phyloP scores from a whole-genome alignment of 495 filamentous ascomycete genomes.

The Penicillium waksmanii region DNA sequence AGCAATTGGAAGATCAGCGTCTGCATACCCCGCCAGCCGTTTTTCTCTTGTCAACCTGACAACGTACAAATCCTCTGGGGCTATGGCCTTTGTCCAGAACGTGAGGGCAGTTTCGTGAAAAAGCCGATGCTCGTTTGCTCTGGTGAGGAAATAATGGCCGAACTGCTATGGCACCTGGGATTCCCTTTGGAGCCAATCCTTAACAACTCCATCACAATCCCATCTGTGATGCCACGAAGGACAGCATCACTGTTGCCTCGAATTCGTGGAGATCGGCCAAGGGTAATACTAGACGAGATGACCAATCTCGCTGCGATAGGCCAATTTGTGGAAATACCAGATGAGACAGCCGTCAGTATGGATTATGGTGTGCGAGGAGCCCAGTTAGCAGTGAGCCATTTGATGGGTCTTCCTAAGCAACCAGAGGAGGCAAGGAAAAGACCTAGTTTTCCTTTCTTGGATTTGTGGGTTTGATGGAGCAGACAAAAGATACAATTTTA shows the following conservation, averaged over 20 bases:
- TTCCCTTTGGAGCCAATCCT: conserved; percentile 27
- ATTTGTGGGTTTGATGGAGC: no score
- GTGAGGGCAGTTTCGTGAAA: conserved; percentile 36
- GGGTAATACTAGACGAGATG: conserved; percentile 38
- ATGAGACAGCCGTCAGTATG: conserved; percentile 43
- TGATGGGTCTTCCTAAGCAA: conserved; percentile 25
- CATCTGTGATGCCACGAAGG: conserved; percentile 38
- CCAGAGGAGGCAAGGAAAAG: conserved; percentile 2
- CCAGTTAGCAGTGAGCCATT: conserved; percentile 41
- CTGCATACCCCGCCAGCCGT: conserved; percentile 33
- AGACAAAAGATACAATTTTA: no score
- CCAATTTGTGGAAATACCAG: conserved; percentile 47
- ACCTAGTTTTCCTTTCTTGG: background rate
- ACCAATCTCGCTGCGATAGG: conserved; percentile 46
- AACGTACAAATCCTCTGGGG: conserved; percentile 42
- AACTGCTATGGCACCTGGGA: conserved; percentile 40
- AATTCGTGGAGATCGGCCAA: conserved; percentile 33
- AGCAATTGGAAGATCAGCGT: background rate
- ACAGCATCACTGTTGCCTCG: background rate
- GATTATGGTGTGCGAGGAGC: conserved; percentile 49
- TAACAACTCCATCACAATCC: conserved; percentile 32
- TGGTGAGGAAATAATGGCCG: conserved; percentile 44
- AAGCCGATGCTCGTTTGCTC: conserved; percentile 47
- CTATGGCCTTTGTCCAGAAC: conserved; percentile 40
- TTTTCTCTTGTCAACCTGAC: conserved; percentile 39